These are phyloP conservation scores for Moringa oleifera DNA, from an alignment of 345 rosid genomes.

Conservation along the genomic window DNA sequence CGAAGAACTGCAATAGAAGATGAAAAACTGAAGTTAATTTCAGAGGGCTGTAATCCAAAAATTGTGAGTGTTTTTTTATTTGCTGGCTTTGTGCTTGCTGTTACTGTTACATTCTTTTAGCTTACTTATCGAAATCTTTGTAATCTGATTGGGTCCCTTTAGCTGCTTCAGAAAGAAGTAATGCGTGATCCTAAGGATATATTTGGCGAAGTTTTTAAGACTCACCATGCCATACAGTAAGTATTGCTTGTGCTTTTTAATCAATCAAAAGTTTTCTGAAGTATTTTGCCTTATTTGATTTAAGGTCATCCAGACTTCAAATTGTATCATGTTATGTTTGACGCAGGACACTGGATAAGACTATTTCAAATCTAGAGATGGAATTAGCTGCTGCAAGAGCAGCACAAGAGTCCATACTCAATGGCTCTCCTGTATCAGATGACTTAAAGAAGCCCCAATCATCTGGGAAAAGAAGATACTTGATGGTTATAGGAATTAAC, in stretches of 20 bases:
- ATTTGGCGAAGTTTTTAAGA: conserved; percentile 64
- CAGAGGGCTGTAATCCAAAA: conserved; percentile 70
- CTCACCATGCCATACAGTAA: conserved; percentile 83
- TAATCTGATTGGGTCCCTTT: conserved; percentile 33
- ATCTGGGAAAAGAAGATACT: conserved; percentile 49
- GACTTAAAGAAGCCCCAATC: conserved; percentile 37
- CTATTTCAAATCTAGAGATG: conserved; percentile 94
- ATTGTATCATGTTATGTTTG: conserved; percentile 14
- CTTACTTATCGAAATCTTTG: conserved; percentile 7
- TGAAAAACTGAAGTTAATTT: conserved; percentile 62
- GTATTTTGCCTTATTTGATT: conserved; percentile 5
- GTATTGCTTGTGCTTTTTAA: conserved; percentile 16
- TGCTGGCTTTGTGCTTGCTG: neutral
- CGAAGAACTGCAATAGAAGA: conserved; percentile 61
- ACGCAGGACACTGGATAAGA: conserved; percentile 78
- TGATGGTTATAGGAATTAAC: conserved; percentile 93
- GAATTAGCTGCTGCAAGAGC: conserved; percentile 94
- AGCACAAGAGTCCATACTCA: conserved; percentile 61
- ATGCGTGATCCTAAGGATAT: conserved; percentile 55
- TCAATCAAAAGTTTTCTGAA: neutral
- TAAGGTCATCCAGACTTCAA: conserved; percentile 4
- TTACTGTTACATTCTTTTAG: conserved; percentile 2
- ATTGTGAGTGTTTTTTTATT: conserved; percentile 43
- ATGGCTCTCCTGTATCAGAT: conserved; percentile 67
- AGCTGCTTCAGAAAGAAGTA: conserved; percentile 69